Base-by-base conservation (phyloP, 257 asterid genomes). In the Solanum gracilifrons region DNA sequence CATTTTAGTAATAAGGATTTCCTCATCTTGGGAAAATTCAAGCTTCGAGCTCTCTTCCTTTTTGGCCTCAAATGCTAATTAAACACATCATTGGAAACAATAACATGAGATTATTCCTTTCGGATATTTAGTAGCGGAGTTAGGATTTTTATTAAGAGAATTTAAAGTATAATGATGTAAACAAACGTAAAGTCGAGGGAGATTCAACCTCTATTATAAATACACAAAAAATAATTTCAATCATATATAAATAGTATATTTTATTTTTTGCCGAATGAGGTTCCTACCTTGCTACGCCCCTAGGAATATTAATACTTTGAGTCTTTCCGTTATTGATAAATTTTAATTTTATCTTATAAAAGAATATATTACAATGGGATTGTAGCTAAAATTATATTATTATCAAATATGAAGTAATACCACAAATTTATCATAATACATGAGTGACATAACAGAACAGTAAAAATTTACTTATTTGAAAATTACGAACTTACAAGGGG, bases 1-100 rank as follows among this genome's bases (percentile, higher is more conserved):
- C 91, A 90, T 86, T 74, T 89, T 90, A 18, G 83, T 58, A 74
- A 90, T 82, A 9, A 90, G 92, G 35, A 83, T 5, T 84, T 88
- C 90, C 43, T 90, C 92, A 36, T 90, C 90, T 74, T 88, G 86
- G 48, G 89, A 83, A 87, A 89, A 89, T 51, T 83, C 69, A 87
- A 89, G 89, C 72, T 89, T 32, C 15, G 11, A 48, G 20, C 84
- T 72, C 75, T 64, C 88, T 75, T 83, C 27, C 12, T n/a, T 87
- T 32, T 29, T 64, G 33, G 82, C 62, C 71, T 77, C 88, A 48
- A 39, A 58, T 64, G 84, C 91, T 58, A 58, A 51, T 51, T 51
- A 51, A 20, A 58, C 66, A 58, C 27, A 58, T 21, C 1, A 21
- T 58, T 58, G 27, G 25, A 58, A 3, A 58, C 27, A 58, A 58